A percentile compares a stretch with the other conserved stretches of the same genome.
phyloP scores from a whole-genome alignment of 1,139 yeast species.

The Kodamaea alishanica region DNA sequence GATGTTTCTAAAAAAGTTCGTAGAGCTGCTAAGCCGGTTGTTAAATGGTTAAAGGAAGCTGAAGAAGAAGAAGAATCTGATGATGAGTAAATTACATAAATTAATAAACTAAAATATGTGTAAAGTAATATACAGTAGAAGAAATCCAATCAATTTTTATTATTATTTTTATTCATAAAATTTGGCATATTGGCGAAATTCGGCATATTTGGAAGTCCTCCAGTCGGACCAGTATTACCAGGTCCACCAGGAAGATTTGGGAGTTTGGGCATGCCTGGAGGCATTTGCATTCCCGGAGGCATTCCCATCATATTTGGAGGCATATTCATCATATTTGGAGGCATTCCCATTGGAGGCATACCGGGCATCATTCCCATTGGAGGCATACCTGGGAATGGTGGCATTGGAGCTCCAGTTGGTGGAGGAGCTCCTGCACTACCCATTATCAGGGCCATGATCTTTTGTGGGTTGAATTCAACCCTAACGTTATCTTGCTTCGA shows the following conservation, averaged over 20 bases:
- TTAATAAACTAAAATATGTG: neutral
- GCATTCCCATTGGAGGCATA: slow-evolving; percentile 30
- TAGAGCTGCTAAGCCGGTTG: slow-evolving; percentile 92
- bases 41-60: slow-evolving; percentile 93
- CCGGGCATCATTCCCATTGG: slow-evolving; percentile 21
- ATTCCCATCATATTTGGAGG: slow-evolving; percentile 20
- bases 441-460: slow-evolving; percentile 44
- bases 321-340: slow-evolving; percentile 29
- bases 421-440: slow-evolving; percentile 21
- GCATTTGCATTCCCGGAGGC: slow-evolving; percentile 17
- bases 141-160: neutral
- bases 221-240: slow-evolving; percentile 15
- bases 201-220: slow-evolving; percentile 16
- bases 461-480: slow-evolving; percentile 70
- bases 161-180: slow-evolving; percentile 14
- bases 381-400: slow-evolving; percentile 18
- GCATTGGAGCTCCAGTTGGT: slow-evolving; percentile 11
- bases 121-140: neutral
- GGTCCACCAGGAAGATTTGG: slow-evolving; percentile 16
- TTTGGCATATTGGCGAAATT: slow-evolving; percentile 17
- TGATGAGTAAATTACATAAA: slow-evolving; percentile 40
- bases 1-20: slow-evolving; percentile 91
- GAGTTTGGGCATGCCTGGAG: slow-evolving; percentile 18
- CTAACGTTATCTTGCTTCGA: slow-evolving; percentile 80
- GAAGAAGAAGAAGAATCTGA: slow-evolving; percentile 59